Conservation (phyloP, 306 rosid genomes). For the Lathyrus sativus region DNA sequence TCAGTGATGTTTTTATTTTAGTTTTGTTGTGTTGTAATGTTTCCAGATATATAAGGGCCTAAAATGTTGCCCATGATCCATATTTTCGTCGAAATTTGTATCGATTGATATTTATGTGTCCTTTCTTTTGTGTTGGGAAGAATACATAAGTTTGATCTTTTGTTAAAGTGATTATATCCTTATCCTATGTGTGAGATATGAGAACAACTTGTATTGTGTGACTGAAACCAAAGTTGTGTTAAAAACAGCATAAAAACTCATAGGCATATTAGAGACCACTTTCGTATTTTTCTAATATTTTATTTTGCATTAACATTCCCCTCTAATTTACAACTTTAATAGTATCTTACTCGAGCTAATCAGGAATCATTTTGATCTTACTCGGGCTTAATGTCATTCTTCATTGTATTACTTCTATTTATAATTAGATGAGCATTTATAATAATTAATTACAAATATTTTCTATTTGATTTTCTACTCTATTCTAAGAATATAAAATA, state of each 20-base stretch:
- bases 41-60: conserved; percentile 50
- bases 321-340: conserved; percentile 20
- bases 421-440: no score
- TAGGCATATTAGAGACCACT: background rate
- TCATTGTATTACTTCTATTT: no score
- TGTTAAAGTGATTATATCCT: background rate
- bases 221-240: background rate
- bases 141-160: conserved; percentile 14
- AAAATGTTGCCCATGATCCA: conserved; percentile 42
- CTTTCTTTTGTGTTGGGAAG: conserved; percentile 1
- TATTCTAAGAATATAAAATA: no score
- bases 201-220: background rate
- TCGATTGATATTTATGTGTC: conserved; percentile 10
- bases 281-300: background rate
- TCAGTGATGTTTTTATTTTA: conserved; percentile 19
- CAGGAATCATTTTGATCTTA: conserved; percentile 38
- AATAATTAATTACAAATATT: no score
- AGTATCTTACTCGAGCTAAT: conserved; percentile 22
- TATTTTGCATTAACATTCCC: conserved; percentile 3
- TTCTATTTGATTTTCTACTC: no score
- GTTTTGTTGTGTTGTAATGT: conserved; percentile 30
- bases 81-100: conserved; percentile 18
- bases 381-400: no score
- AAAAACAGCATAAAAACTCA: conserved; percentile 1
- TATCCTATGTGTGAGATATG: conserved; percentile 3